Base-by-base conservation (phyloP, 2,329 filamentous ascomycete species). In the Plectosphaerella cucumerina region DNA sequence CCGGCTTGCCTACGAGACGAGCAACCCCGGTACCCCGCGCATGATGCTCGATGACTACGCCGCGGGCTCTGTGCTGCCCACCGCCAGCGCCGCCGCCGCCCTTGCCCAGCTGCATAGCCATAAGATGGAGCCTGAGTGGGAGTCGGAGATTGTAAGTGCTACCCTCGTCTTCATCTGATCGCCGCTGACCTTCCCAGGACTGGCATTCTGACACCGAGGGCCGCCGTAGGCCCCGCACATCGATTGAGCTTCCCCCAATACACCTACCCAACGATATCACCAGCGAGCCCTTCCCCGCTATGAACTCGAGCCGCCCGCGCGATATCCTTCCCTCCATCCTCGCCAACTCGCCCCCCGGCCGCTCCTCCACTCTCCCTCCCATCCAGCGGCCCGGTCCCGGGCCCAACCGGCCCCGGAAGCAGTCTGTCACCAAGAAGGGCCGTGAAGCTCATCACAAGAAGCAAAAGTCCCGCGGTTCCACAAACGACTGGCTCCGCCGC, bases 331-430 rank as follows among this genome's bases (percentile, higher is more conserved):
- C 91, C 2, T 96, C 90, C 1, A 89, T 94, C 51, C 73, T 96
- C 35, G 81, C 82, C 48, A 86, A 86, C 53, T 96, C 92, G 10
- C 92, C 91, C 1, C 88, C 90, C 6, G 90, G 87, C 50, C 87
- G 92, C 56, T 95, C 91, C 14, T 92, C 91, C 1, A 96, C 91
- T 1, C 77, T 96, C 21, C 91, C 92, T 23, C 90, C 92, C 4
- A 80, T 93, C 47, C 89, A 94, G 59, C 81, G 89, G 53, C 80
- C 84, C 41, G 74, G 89, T 37, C 89, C 87, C 39, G 47, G 47
- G 9, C 78, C 84, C 20, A 84, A 79, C 50, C 80, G 91, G 50
- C 86, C 90, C 41, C 83, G 91, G 57, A 97, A 96, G 70, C 87
- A 89, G 56, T 97, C 92, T 2, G 82, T 96, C 53, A 87, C 87